Base-by-base conservation (phyloP, 2,329 filamentous ascomycete genomes). In the Xylaria sp. region DNA sequence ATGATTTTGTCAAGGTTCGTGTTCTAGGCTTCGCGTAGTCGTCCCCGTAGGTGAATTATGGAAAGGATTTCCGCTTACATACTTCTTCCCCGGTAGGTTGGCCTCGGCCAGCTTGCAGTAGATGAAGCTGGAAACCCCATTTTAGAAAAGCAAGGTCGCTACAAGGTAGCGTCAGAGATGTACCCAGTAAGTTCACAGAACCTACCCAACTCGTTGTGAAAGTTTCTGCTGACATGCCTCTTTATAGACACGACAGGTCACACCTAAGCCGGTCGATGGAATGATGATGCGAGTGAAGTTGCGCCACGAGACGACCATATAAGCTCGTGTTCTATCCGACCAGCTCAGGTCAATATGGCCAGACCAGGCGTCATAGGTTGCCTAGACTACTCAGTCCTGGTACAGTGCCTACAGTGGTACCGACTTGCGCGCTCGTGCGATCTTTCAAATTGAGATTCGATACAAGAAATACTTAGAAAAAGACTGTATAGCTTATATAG, bases 1-100 rank as follows among this genome's bases (percentile, higher is more conserved):
- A 45, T 15, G 55, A 65, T 15, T 65, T 65, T 29, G 9, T 55
- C 22, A 60, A 65, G 55, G 62, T 64, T 25, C 25, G 25, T 45
- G 5, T 31, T 51, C 15, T 20, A 27, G 22, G 9, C 1, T 3
- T 20, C 15, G 9, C 39, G 9, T 45, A 33, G n/a, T 17, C n/a
- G 5, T n/a, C 20, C 17, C 27, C 4, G n/a, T 13, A 47, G 7
- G 39, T 17, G 39, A 20, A 17, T 7, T 25, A n/a, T 22, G 5
- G 25, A 47, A 25, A 57, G 54, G 17, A 10, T 57, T 36, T 4
- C 27, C 17, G 39, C 54, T 57, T 7, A 57, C 54, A 17, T 36
- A 17, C 7, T 33, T 25, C 29, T 47, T 36, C 15, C 5, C 9
- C 5, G 39, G 3, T 22, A 57, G 39, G 27, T 50, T 22, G 61